Evolutionary conservation across 805 yeast species (phyloP).

Genomic region (Nakazawaea holstii): DNA sequence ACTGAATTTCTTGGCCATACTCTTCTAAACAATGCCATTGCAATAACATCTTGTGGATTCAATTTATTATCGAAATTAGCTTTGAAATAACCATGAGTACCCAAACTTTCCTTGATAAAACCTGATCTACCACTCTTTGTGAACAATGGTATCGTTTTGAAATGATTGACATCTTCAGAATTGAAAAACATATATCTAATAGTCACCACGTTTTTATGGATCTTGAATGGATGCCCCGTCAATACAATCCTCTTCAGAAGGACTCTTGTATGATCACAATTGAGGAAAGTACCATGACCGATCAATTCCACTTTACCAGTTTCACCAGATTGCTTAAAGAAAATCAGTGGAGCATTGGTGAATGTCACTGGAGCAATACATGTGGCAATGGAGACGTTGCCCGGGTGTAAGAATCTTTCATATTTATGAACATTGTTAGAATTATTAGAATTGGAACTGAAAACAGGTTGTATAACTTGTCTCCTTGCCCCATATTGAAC

Average conservation of each 20-base stretch:
- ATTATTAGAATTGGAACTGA: conserved; percentile 71
- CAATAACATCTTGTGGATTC: conserved; percentile 87
- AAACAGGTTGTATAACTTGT: conserved; percentile 73
- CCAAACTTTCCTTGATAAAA: conserved; percentile 88
- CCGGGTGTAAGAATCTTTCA: conserved; percentile 79
- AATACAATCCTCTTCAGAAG: conserved; percentile 83
- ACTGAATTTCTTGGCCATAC: conserved; percentile 72
- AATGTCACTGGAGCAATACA: conserved; percentile 84
- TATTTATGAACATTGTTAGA: conserved; percentile 84
- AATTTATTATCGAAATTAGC: conserved; percentile 90
- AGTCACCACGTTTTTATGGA: conserved; percentile 88
- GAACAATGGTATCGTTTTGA: conserved; percentile 86
- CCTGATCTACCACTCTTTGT: conserved; percentile 93
- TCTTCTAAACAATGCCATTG: conserved; percentile 90
- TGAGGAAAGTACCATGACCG: conserved; percentile 87
- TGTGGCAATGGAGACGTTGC: conserved; percentile 71
- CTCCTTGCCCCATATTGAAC: conserved; percentile 95
- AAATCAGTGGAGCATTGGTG: conserved; percentile 78
- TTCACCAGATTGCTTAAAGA: conserved; percentile 55
- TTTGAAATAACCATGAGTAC: conserved; percentile 98
- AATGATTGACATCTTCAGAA: conserved; percentile 81
- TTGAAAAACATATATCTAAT: conserved; percentile 97
- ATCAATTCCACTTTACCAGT: conserved; percentile 53
- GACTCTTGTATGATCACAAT: conserved; percentile 79
- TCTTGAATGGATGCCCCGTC: conserved; percentile 94